phyloP scores from a whole-genome alignment of 495 filamentous ascomycete species.

The Hyaloscypha finlandica region DNA sequence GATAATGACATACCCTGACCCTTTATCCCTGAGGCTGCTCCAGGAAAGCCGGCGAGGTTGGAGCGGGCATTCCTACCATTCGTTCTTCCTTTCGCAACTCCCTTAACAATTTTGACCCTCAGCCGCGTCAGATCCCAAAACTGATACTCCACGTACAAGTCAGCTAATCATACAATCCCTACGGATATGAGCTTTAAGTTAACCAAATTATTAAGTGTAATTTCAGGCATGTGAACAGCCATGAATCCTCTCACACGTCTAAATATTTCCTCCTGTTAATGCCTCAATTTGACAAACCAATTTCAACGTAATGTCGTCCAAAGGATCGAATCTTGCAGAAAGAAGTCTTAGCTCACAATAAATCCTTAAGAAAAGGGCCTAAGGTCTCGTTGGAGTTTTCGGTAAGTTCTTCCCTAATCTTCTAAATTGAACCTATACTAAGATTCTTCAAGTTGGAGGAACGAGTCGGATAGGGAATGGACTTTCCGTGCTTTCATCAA shows the following conservation, averaged over 20 bases:
- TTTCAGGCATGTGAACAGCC: neutral
- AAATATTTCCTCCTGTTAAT: neutral
- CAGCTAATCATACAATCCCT: neutral
- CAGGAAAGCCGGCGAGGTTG: neutral
- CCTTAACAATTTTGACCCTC: neutral
- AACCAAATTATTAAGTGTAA: neutral
- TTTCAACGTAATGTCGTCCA: neutral
- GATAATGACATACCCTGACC: neutral
- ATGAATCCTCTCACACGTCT: neutral
- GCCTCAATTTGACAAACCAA: neutral
- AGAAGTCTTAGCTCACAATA: conserved; percentile 1
- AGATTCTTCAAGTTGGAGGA: neutral
- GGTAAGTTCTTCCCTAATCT: neutral
- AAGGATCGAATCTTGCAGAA: neutral
- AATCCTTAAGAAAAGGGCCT: neutral
- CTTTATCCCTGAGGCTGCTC: neutral
- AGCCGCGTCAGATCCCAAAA: neutral
- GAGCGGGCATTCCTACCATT: neutral
- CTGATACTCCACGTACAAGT: neutral
- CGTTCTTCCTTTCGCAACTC: neutral
- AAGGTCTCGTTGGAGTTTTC: conserved; percentile 6
- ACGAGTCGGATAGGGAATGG: conserved; percentile 4
- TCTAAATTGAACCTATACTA: neutral
- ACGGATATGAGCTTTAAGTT: neutral
- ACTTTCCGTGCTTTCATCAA: conserved; percentile 11